A percentile compares a stretch with the other conserved stretches of the same genome.
phyloP scores from a whole-genome alignment of 192 early-diverging fungal species.

The Entophlyctis luteolus region DNA sequence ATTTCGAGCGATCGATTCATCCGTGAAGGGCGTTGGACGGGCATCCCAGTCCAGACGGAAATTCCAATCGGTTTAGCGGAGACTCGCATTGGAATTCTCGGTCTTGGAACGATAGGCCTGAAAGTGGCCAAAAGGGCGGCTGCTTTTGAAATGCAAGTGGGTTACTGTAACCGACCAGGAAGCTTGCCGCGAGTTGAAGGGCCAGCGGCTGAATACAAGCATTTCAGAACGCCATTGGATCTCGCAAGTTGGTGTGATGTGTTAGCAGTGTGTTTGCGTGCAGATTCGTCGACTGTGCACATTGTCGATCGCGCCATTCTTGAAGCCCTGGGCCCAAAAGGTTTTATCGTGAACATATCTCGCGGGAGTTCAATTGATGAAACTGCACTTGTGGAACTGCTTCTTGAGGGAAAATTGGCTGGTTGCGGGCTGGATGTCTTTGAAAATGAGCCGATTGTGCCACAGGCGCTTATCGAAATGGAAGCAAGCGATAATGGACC shows the following conservation, averaged over 20 bases:
- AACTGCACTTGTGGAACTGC: background rate
- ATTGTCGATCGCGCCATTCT: background rate
- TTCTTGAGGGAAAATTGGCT: background rate
- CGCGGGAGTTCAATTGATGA: background rate
- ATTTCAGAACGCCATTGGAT: background rate
- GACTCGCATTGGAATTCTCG: background rate
- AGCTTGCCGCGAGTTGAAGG: too few species aligned
- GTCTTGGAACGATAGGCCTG: background rate
- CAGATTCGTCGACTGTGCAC: background rate
- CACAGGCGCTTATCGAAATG: background rate
- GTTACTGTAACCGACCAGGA: background rate
- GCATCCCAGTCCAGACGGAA: background rate
- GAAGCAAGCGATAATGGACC: background rate
- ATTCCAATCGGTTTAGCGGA: background rate
- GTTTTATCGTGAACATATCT: background rate
- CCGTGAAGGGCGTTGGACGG: background rate
- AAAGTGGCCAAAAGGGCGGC: background rate
- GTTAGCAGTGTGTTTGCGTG: background rate
- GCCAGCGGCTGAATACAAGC: too few species aligned
- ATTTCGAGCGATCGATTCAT: background rate
- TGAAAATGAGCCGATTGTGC: background rate
- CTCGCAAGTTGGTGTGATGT: background rate
- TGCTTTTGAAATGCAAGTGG: background rate
- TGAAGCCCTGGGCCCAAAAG: background rate
- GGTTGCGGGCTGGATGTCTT: background rate